Percentiles rank a stretch among this genome's conserved stretches.
These are phyloP conservation scores for Tilletia indica DNA, from an alignment of 1,284 basidiomycete genomes.

Conservation along the genomic window DNA sequence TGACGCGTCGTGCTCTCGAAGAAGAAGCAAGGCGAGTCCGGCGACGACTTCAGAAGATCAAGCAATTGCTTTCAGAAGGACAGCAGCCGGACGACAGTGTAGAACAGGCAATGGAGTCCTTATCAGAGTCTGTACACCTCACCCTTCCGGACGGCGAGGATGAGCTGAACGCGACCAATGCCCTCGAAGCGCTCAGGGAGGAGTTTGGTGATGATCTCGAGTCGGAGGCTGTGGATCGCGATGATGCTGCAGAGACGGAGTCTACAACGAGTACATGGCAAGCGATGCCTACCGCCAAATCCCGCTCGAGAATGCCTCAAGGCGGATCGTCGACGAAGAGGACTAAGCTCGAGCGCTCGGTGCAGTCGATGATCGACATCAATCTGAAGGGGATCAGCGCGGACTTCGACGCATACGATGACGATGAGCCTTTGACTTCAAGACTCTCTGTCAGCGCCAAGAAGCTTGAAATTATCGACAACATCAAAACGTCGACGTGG, in stretches of 20 bases:
- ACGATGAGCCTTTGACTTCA: slow-evolving; percentile 31
- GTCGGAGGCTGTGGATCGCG: background rate
- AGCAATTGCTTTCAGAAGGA: slow-evolving; percentile 87
- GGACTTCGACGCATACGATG: slow-evolving; percentile 41
- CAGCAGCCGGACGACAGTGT: slow-evolving; percentile 79
- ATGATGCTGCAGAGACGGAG: slow-evolving; percentile 26
- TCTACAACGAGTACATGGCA: slow-evolving; percentile 41
- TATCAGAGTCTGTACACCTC: slow-evolving; percentile 85
- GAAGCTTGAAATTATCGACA: slow-evolving; percentile 86
- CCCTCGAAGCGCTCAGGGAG: slow-evolving; percentile 78
- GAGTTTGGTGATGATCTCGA: slow-evolving; percentile 67
- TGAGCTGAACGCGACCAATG: slow-evolving; percentile 60
- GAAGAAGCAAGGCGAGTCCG: slow-evolving; percentile 84
- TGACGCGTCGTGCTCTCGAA: slow-evolving; percentile 81
- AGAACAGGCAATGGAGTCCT: slow-evolving; percentile 73
- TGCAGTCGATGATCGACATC: slow-evolving; percentile 79
- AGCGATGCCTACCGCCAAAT: background rate
- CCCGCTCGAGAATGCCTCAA: slow-evolving; percentile 21
- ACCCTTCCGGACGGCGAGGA: slow-evolving; percentile 30
- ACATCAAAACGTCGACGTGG: slow-evolving; percentile 98
- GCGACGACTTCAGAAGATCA: slow-evolving; percentile 79
- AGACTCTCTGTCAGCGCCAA: slow-evolving; percentile 32
- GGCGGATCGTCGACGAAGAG: slow-evolving; percentile 1
- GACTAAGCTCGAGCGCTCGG: slow-evolving; percentile 72
- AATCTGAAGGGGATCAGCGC: slow-evolving; percentile 67